Evolutionary conservation across 2,329 filamentous ascomycete species (phyloP).

Genomic region (Xylariales sp.): DNA sequence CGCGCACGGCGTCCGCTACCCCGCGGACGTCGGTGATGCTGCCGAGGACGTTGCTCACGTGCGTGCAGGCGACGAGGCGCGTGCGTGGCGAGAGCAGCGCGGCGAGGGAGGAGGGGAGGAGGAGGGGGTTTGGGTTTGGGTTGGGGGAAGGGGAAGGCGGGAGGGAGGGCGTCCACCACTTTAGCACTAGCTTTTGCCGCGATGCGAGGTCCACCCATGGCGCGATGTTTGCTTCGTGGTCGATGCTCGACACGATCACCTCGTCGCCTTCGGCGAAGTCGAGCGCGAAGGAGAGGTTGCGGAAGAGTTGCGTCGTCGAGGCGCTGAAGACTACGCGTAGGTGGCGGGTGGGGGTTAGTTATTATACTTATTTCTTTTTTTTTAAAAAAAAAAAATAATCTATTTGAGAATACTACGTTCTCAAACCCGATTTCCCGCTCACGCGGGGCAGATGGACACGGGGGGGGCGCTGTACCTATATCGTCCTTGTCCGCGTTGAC

Average conservation of each 20-base stretch:
- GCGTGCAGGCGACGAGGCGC: constrained; percentile 77
- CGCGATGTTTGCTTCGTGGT: constrained; percentile 82
- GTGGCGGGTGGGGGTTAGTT: constrained; percentile 12
- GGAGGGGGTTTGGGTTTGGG: constrained; percentile 64
- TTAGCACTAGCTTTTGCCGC: constrained; percentile 69
- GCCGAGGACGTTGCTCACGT: constrained; percentile 63
- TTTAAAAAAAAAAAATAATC: too few relatives aligned
- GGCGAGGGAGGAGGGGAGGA: constrained; percentile 67
- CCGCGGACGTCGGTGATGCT: constrained; percentile 42
- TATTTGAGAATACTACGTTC: neutral
- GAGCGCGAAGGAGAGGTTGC: constrained; percentile 72
- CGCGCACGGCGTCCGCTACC: constrained; percentile 43
- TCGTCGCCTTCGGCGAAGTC: constrained; percentile 68
- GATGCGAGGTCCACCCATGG: constrained; percentile 77
- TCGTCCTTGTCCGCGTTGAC: constrained; percentile 75
- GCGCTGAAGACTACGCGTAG: constrained; percentile 69
- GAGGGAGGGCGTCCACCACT: constrained; percentile 73
- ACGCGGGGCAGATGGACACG: too few relatives aligned
- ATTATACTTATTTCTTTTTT: neutral
- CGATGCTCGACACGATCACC: constrained; percentile 76
- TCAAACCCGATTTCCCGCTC: neutral
- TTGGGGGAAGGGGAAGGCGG: neutral
- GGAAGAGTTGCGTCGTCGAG: constrained; percentile 80
- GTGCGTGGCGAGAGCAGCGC: constrained; percentile 72
- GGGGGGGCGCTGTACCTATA: constrained; percentile 60